Evolutionary conservation across 2,329 filamentous ascomycete genomes (phyloP).

Genomic region (Nothomitra cinnamomea): DNA sequence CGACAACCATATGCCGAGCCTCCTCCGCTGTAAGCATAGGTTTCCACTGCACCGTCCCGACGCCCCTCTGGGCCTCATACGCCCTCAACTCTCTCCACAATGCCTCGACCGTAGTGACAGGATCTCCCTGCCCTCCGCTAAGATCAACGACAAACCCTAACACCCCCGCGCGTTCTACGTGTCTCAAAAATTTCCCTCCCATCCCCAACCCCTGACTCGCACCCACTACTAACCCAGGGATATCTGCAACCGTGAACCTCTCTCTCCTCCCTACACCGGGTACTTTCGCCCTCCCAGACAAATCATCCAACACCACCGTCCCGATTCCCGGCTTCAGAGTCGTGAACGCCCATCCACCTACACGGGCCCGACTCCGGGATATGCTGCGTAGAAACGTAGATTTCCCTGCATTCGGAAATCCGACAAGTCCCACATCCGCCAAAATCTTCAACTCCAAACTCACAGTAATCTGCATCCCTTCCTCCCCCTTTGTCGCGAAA

Average conservation of each 20-base stretch:
- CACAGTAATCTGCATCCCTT: constrained; percentile 59
- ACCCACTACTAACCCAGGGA: constrained; percentile 81
- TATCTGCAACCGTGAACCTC: constrained; percentile 86
- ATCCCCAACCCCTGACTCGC: constrained; percentile 85
- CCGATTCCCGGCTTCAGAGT: constrained; percentile 91
- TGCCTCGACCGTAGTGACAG: constrained; percentile 58
- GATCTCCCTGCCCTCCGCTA: constrained; percentile 45
- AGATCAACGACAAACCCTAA: constrained; percentile 90
- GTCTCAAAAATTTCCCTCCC: constrained; percentile 78
- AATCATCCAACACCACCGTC: constrained; percentile 80
- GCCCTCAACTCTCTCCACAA: constrained; percentile 83
- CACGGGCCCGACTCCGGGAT: constrained; percentile 72
- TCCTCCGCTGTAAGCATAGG: constrained; percentile 8
- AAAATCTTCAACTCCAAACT: constrained; percentile 88
- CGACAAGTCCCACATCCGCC: constrained; percentile 86
- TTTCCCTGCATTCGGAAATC: constrained; percentile 90
- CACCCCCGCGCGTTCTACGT: constrained; percentile 85
- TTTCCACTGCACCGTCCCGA: constrained; percentile 35
- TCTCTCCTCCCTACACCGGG: constrained; percentile 36
- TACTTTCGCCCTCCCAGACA: constrained; percentile 53
- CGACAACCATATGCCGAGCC: constrained; percentile 12
- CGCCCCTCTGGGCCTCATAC: constrained; percentile 63
- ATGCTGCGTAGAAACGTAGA: constrained; percentile 78
- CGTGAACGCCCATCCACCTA: constrained; percentile 94
- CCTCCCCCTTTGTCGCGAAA: constrained; percentile 76